Conservation (phyloP, 306 rosid species). For the Inga leiocalycina region DNA sequence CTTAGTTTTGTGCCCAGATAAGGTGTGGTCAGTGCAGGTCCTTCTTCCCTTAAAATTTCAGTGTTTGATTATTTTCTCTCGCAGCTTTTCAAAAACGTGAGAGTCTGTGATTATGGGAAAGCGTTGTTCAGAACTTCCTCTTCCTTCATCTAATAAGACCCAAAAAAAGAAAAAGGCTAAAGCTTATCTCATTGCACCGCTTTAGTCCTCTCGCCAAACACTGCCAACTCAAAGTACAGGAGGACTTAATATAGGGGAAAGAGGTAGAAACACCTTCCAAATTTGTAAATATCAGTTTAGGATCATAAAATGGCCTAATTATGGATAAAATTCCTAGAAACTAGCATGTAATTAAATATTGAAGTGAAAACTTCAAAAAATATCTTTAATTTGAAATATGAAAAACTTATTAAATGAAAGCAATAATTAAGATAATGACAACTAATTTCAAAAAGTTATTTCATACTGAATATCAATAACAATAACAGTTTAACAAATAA, state of each 20-base stretch:
- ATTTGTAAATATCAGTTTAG: too few relatives aligned
- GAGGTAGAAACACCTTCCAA: too few relatives aligned
- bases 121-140: background rate
- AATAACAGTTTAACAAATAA: too few relatives aligned
- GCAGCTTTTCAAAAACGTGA: slow-evolving; percentile 37
- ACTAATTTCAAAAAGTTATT: too few relatives aligned
- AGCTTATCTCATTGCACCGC: slow-evolving; percentile 8
- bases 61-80: background rate
- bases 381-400: too few relatives aligned
- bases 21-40: background rate
- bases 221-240: background rate
- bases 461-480: too few relatives aligned
- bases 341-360: too few relatives aligned
- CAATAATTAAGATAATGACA: too few relatives aligned
- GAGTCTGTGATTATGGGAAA: slow-evolving; percentile 21
- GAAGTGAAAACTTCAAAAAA: too few relatives aligned
- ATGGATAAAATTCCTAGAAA: too few relatives aligned
- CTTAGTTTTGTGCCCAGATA: background rate
- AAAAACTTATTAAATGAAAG: too few relatives aligned
- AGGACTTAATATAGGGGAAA: background rate
- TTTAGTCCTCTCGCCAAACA: background rate
- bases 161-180: background rate
- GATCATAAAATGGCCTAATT: too few relatives aligned
- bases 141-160: background rate
- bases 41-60: background rate